These are phyloP conservation scores for Cucumis hystrix DNA, from an alignment of 306 rosid genomes.

Conservation along the genomic window DNA sequence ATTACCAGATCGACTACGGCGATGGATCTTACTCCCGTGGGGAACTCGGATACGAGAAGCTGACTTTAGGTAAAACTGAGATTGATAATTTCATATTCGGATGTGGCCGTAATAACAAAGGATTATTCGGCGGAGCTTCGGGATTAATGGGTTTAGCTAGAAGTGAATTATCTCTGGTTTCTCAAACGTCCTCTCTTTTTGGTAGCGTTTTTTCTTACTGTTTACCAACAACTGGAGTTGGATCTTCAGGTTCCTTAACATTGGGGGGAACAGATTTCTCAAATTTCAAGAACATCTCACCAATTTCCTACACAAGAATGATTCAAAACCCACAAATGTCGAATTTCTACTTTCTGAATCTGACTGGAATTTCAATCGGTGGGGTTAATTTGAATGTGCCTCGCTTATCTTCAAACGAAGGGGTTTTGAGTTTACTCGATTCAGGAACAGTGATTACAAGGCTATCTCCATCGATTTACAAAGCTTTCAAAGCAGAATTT, in stretches of 20 bases:
- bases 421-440: slow-evolving; percentile 36
- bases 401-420: slow-evolving; percentile 16
- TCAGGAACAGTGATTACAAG: slow-evolving; percentile 83
- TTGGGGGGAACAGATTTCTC: slow-evolving; percentile 49
- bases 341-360: slow-evolving; percentile 52
- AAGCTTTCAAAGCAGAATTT: slow-evolving; percentile 53
- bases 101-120: slow-evolving; percentile 66
- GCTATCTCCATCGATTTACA: slow-evolving; percentile 50
- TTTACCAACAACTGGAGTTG: slow-evolving; percentile 43
- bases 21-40: slow-evolving; percentile 65
- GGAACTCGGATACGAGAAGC: slow-evolving; percentile 39
- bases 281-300: slow-evolving; percentile 40
- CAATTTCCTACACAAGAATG: slow-evolving; percentile 66
- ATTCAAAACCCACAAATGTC: slow-evolving; percentile 41
- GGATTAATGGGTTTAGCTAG: slow-evolving; percentile 76
- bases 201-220: slow-evolving; percentile 85
- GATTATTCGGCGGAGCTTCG: slow-evolving; percentile 71
- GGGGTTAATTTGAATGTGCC: slow-evolving; percentile 28
- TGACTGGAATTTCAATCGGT: slow-evolving; percentile 53
- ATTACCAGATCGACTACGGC: slow-evolving; percentile 48
- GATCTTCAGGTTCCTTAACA: slow-evolving; percentile 58
- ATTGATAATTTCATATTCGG: slow-evolving; percentile 47
- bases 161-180: slow-evolving; percentile 51
- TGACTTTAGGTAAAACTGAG: slow-evolving; percentile 34
- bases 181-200: slow-evolving; percentile 46